A percentile compares a stretch with the other conserved stretches of the same genome.
Conservation (phyloP, 73 alveolate species). For the Blepharisma stoltei region DNA sequence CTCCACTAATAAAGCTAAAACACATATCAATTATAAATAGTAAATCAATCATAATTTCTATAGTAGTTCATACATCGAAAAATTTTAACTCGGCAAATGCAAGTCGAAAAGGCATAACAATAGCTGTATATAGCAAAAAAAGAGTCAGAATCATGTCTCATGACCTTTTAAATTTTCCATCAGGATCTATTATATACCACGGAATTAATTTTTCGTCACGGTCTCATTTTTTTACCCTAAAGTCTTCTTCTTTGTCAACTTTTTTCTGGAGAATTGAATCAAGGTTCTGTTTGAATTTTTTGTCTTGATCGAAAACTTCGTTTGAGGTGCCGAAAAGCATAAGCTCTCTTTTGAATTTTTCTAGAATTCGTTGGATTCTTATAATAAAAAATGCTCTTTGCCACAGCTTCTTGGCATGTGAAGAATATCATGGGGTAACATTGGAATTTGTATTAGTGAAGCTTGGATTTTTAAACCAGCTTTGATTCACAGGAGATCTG, state of each 20-base stretch:
- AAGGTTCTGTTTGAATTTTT: no score
- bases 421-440: no score
- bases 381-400: no score
- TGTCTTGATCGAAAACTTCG: no score
- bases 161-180: constrained; percentile 41
- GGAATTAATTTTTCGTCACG: constrained; percentile 21
- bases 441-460: no score
- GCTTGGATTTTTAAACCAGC: no score
- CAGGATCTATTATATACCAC: constrained; percentile 50
- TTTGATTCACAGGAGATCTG: no score
- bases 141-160: constrained; percentile 52
- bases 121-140: constrained; percentile 49
- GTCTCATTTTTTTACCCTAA: background rate
- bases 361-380: no score
- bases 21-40: constrained; percentile 53
- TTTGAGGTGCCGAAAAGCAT: no score
- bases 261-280: no score
- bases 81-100: constrained; percentile 53
- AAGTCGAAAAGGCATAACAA: constrained; percentile 55
- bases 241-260: background rate
- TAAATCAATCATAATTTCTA: constrained; percentile 54
- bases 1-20: constrained; percentile 56
- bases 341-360: no score
- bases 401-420: no score
- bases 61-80: constrained; percentile 35